phyloP scores from a whole-genome alignment of 2,329 filamentous ascomycete species.

The Pestalotiopsis sp. region DNA sequence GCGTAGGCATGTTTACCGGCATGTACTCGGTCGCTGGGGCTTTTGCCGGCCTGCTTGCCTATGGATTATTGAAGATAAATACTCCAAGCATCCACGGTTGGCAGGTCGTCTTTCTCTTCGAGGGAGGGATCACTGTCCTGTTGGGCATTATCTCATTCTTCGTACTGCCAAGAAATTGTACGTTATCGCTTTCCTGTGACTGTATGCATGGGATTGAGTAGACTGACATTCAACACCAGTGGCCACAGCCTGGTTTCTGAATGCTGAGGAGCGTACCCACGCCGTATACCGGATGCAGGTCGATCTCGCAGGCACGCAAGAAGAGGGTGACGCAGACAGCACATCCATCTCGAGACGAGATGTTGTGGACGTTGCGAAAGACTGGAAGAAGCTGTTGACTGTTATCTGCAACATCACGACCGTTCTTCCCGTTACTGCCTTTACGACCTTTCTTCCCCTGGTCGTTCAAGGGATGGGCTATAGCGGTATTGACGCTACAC shows the following conservation, averaged over 20 bases:
- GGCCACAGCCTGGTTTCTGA: constrained; percentile 30
- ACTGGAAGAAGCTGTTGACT: constrained; percentile 19
- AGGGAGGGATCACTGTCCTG: constrained; percentile 22
- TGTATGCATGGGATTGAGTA: neutral
- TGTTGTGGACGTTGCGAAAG: constrained; percentile 16
- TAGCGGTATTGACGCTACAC: constrained; percentile 10
- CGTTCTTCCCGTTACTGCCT: constrained; percentile 19
- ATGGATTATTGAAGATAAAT: constrained; percentile 16
- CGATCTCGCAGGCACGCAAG: constrained; percentile 22
- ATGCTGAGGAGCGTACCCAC: constrained; percentile 28
- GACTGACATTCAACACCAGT: neutral
- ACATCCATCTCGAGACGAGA: constrained; percentile 14
- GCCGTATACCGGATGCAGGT: constrained; percentile 30
- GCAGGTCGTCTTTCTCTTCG: constrained; percentile 21
- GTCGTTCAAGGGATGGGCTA: constrained; percentile 19
- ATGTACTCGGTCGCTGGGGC: constrained; percentile 25
- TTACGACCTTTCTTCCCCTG: constrained; percentile 20
- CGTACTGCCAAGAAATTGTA: constrained; percentile 26
- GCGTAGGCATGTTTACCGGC: constrained; percentile 20
- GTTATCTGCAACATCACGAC: constrained; percentile 17
- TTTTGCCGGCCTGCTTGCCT: constrained; percentile 25
- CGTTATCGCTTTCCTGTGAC: neutral
- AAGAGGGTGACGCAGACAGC: constrained; percentile 9
- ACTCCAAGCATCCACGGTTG: constrained; percentile 14
- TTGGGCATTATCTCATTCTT: constrained; percentile 23